These are phyloP conservation scores for Diplosphaera chodatii DNA, from an alignment of 139 green algal species.

Conservation along the genomic window DNA sequence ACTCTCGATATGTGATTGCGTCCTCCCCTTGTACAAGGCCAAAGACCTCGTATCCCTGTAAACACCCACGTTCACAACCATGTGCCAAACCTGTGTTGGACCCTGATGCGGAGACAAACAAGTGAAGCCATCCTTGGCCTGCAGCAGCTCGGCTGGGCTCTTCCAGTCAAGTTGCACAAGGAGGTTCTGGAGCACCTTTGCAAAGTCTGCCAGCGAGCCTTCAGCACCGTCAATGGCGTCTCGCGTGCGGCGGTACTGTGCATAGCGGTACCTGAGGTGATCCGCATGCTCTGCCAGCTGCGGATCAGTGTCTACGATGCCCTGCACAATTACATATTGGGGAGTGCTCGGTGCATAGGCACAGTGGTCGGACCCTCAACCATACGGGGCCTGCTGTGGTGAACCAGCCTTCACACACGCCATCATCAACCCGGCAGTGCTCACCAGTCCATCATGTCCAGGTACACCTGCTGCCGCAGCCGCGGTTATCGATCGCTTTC, in stretches of 20 bases:
- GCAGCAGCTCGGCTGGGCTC: no score
- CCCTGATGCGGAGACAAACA: no score
- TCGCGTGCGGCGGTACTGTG: slow-evolving; percentile 49
- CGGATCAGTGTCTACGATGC: slow-evolving; percentile 37
- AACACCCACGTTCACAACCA: no score
- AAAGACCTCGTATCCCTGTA: slow-evolving; percentile 66
- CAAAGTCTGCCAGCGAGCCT: slow-evolving; percentile 60
- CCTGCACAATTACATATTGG: no score
- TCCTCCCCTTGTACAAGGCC: slow-evolving; percentile 59
- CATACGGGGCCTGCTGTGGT: no score
- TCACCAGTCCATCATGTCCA: neutral
- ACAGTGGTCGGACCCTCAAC: no score
- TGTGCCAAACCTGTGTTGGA: no score
- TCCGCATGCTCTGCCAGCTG: slow-evolving; percentile 47
- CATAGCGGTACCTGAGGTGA: slow-evolving; percentile 78
- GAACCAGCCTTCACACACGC: neutral
- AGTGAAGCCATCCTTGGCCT: no score
- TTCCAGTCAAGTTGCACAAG: no score
- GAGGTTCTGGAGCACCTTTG: slow-evolving; percentile 24
- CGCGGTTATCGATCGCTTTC: neutral
- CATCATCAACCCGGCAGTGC: neutral
- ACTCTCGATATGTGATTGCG: slow-evolving; percentile 79
- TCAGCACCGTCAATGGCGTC: slow-evolving; percentile 53
- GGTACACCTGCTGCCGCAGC: neutral
- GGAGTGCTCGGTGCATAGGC: no score